Evolutionary conservation across 306 rosid genomes (phyloP).

Genomic region (Prunus davidiana): DNA sequence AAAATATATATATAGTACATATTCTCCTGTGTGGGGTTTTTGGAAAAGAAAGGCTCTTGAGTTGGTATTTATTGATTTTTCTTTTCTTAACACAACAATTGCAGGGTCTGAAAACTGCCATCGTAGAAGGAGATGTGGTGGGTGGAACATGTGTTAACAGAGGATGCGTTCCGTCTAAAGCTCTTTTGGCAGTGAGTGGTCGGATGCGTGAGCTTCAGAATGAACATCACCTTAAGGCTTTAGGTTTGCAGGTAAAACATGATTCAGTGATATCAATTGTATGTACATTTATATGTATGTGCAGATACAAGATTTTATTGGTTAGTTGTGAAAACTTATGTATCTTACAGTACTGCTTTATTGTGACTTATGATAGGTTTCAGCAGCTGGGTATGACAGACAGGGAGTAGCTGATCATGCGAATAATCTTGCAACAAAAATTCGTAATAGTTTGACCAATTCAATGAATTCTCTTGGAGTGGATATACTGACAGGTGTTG

Average conservation of each 20-base stretch:
- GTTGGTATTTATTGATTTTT: background rate
- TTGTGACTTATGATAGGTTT: constrained; percentile 47
- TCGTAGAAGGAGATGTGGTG: constrained; percentile 92
- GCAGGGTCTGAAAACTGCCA: constrained; percentile 95
- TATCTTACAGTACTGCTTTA: constrained; percentile 6
- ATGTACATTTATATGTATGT: background rate
- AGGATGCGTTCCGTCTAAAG: constrained; percentile 98
- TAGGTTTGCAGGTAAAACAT: constrained; percentile 77
- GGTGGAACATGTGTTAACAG: constrained; percentile 98
- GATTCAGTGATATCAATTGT: background rate
- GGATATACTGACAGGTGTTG: constrained; percentile 88
- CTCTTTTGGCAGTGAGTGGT: constrained; percentile 97
- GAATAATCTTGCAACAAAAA: constrained; percentile 90
- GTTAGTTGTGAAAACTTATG: background rate
- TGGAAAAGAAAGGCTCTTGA: background rate
- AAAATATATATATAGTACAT: too few species aligned
- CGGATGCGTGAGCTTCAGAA: constrained; percentile 92
- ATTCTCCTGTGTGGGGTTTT: background rate
- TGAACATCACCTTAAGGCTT: constrained; percentile 83
- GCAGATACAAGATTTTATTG: background rate
- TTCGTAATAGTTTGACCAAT: constrained; percentile 80
- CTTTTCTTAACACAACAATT: constrained; percentile 8
- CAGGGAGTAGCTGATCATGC: constrained; percentile 99
- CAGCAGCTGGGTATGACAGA: constrained; percentile 87
- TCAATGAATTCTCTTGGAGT: constrained; percentile 97